Evolutionary conservation across 1,284 basidiomycete species (phyloP), one percentile per base, ranked within the genome.

Genomic region (Puccinia hordei): DNA sequence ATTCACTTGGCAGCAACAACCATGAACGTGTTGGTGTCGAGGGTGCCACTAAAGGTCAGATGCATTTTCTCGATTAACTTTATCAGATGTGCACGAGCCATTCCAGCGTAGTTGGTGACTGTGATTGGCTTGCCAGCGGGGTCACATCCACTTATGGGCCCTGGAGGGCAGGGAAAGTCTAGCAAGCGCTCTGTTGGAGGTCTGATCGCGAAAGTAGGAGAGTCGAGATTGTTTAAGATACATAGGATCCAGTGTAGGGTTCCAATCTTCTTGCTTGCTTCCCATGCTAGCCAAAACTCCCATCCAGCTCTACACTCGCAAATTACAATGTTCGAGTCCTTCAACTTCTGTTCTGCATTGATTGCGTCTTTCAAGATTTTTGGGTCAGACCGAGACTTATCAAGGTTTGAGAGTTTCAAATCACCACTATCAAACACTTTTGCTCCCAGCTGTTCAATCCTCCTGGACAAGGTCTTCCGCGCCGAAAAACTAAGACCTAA

Each of bases 231-330:
- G 57, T 72, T 63, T n/a, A 79, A 44, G 68, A 72, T 72, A 41
- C 35, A 49, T 27, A 71, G 59, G 41, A 79, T 59, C 77, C 77
- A 79, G 44, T 57, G 66, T 22, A 79, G 41, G 53, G 77, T 72
- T 22, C 53, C 77, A 12, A 79, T 72, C 17, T 22, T 41, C 46
- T 79, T 79, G 17, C 46, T 30, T 9, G 57, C 24, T 1, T 72
- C 46, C 44, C 38, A 79, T n/a, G 53, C 57, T 13, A 79, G 44
- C 77, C 77, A 79, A 72, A 79, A 79, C 57, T 79, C 77, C 77
- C 77, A 79, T 33, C 68, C 66, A 27, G 38, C 41, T 41, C 77
- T 35, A 51, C 38, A 30, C 27, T 79, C 68, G 33, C 66, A 72
- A 59, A 79, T 79, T 1, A 79, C 53, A 6, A 46, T 69, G 35